Conservation (phyloP, 1,284 basidiomycete genomes). For the Grifola frondosa region DNA sequence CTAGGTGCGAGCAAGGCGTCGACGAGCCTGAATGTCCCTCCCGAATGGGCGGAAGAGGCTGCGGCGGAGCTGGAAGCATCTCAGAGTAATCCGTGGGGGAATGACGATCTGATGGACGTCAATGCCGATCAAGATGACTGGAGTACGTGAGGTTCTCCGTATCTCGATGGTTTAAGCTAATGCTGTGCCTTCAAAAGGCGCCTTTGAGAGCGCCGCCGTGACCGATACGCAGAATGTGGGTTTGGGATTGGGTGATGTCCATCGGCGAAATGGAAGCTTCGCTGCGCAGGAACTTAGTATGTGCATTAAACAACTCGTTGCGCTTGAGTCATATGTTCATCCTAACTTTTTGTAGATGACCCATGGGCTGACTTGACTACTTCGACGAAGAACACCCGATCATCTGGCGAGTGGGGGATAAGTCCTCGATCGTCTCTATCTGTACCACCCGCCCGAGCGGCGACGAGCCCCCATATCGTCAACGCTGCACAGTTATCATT, state of each 20-base stretch:
- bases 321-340: no score
- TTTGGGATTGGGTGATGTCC: slow-evolving; percentile 20
- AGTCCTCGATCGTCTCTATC: slow-evolving; percentile 10
- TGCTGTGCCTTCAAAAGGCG: slow-evolving; percentile 46
- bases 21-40: slow-evolving; percentile 28
- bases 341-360: no score
- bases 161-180: neutral
- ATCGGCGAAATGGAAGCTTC: neutral
- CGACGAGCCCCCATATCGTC: slow-evolving; percentile 5
- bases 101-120: slow-evolving; percentile 84
- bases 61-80: slow-evolving; percentile 41
- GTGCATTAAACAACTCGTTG: neutral
- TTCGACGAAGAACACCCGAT: no score
- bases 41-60: slow-evolving; percentile 59
- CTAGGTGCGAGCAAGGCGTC: slow-evolving; percentile 58
- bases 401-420: slow-evolving; percentile 4
- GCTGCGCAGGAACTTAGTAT: neutral
- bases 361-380: no score
- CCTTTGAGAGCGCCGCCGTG: slow-evolving; percentile 75
- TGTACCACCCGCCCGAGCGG: slow-evolving; percentile 10
- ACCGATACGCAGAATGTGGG: slow-evolving; percentile 14
- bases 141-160: slow-evolving; percentile 67
- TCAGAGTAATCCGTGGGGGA: slow-evolving; percentile 62
- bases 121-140: slow-evolving; percentile 91
- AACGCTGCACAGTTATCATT: slow-evolving; percentile 13